Percentiles rank a stretch among this genome's conserved stretches.
These are phyloP conservation scores for Verticillium longisporum DNA, from an alignment of 2,329 filamentous ascomycete species.

Conservation along the genomic window DNA sequence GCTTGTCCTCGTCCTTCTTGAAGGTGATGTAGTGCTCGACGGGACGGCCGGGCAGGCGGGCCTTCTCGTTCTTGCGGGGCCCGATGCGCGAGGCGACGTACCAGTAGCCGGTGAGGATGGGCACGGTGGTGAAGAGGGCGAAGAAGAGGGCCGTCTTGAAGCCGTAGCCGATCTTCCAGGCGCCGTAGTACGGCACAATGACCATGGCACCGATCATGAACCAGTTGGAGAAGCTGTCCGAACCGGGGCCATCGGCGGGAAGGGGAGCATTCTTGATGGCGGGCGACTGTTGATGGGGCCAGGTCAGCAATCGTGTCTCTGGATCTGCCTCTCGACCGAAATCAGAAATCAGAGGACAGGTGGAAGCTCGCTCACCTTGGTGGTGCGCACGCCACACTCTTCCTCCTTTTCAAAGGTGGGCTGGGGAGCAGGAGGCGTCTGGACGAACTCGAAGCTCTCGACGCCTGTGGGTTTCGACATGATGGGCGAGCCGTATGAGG, in stretches of 20 bases:
- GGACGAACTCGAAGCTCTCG: conserved; percentile 58
- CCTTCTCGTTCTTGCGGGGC: conserved; percentile 80
- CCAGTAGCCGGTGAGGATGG: conserved; percentile 73
- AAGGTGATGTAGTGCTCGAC: conserved; percentile 78
- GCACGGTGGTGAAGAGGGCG: conserved; percentile 62
- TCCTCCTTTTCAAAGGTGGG: conserved; percentile 43
- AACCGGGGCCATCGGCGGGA: conserved; percentile 70
- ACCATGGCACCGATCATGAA: conserved; percentile 60
- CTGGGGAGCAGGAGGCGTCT: conserved; percentile 44
- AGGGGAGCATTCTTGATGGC: conserved; percentile 82
- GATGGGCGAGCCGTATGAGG: conserved; percentile 17
- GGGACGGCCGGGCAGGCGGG: conserved; percentile 65
- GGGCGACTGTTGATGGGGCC: conserved; percentile 52
- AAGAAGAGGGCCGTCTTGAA: conserved; percentile 78
- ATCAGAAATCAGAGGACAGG: too few species aligned
- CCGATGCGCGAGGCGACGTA: conserved; percentile 64
- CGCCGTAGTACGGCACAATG: conserved; percentile 63
- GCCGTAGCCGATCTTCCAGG: conserved; percentile 72
- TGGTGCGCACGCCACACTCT: conserved; percentile 48
- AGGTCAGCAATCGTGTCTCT: not conserved
- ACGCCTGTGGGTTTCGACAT: conserved; percentile 38
- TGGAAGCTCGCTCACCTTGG: conserved; percentile 19
- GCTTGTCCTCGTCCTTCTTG: conserved; percentile 41
- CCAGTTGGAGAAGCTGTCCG: conserved; percentile 71
- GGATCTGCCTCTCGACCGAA: not conserved